Evolutionary conservation across 2,329 filamentous ascomycete species (phyloP).

Genomic region (Calonectria ilicicola): DNA sequence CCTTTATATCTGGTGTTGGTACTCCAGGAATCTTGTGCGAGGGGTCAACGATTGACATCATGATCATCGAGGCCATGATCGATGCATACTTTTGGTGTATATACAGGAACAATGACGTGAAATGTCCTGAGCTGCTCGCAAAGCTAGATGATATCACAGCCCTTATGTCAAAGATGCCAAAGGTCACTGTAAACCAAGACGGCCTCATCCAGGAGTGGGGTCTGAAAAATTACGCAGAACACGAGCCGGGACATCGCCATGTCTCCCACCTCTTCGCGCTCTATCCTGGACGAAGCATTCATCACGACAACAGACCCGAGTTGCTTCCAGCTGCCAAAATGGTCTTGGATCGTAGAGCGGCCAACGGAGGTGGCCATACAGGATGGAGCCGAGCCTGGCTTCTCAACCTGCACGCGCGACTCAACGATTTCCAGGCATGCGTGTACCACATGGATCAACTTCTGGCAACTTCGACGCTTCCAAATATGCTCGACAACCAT

Average conservation of each 20-base stretch:
- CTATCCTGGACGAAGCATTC: constrained; percentile 53
- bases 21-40: constrained; percentile 36
- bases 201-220: constrained; percentile 55
- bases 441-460: constrained; percentile 32
- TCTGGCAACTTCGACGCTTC: constrained; percentile 26
- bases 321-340: constrained; percentile 44
- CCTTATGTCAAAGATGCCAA: constrained; percentile 18
- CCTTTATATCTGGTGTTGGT: constrained; percentile 29
- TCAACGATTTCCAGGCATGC: constrained; percentile 40
- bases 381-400: constrained; percentile 66
- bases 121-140: background rate
- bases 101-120: constrained; percentile 12
- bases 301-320: constrained; percentile 29
- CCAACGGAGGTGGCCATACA: constrained; percentile 57
- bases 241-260: constrained; percentile 63
- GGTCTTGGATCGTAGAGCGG: constrained; percentile 44
- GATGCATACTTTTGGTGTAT: constrained; percentile 35
- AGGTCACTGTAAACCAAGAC: constrained; percentile 26
- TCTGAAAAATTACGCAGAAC: constrained; percentile 49
- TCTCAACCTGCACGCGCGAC: constrained; percentile 60
- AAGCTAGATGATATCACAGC: background rate
- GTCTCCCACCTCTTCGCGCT: constrained; percentile 63
- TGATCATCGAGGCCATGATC: constrained; percentile 29
- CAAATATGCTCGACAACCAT: constrained; percentile 37
- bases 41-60: constrained; percentile 42